Evolutionary conservation across 345 rosid genomes (phyloP).

Genomic region (Erucastrum elatum): DNA sequence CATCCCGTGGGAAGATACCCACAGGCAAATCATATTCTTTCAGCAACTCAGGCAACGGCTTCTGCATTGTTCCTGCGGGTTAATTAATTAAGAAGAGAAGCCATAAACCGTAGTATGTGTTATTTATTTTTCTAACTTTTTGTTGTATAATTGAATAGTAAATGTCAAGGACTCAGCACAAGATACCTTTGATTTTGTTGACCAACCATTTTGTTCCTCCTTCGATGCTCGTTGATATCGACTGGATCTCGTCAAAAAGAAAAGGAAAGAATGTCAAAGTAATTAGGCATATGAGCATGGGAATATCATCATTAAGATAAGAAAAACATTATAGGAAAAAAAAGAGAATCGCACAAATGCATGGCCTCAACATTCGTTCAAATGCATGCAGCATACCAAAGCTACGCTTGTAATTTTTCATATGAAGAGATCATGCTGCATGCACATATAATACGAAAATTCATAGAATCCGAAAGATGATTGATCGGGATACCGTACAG

Average conservation of each 20-base stretch:
- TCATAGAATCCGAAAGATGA: background rate
- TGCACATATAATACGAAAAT: background rate
- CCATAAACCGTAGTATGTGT: background rate
- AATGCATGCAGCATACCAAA: background rate
- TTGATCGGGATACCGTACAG: background rate
- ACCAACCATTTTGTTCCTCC: slow-evolving; percentile 95
- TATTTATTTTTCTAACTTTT: background rate
- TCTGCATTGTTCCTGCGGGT: slow-evolving; percentile 85
- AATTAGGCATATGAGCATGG: background rate
- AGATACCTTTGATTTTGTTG: slow-evolving; percentile 83
- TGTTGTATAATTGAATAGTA: background rate
- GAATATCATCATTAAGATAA: background rate
- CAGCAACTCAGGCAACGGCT: slow-evolving; percentile 80
- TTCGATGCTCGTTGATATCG: slow-evolving; percentile 74
- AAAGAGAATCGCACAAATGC: background rate
- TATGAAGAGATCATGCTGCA: too few relatives aligned
- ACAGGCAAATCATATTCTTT: slow-evolving; percentile 73
- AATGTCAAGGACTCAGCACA: background rate
- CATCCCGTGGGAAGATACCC: slow-evolving; percentile 92
- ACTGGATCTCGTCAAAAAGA: slow-evolving; percentile 38
- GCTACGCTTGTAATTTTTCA: background rate
- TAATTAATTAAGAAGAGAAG: background rate
- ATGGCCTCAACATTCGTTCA: background rate
- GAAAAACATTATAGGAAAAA: background rate
- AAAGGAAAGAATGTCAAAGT: background rate